A percentile compares a stretch with the other conserved stretches of the same genome.
Evolutionary conservation across 2,329 filamentous ascomycete species (phyloP).

Genomic region (Emergomyces orientalis): DNA sequence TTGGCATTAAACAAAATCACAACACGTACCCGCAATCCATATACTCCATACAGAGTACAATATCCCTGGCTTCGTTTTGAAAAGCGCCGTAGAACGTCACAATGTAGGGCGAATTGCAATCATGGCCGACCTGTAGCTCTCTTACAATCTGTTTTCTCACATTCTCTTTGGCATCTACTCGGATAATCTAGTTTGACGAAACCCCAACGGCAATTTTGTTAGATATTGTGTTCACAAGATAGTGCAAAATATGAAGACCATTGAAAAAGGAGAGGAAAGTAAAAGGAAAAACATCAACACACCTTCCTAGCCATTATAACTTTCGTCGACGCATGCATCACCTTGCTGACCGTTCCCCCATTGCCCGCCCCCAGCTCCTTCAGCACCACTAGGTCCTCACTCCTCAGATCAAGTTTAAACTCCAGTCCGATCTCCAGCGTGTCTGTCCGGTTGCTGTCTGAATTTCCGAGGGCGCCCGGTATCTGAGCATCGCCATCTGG

Average conservation of each 20-base stretch:
- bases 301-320: slow-evolving; percentile 98
- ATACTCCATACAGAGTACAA: slow-evolving; percentile 99
- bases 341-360: slow-evolving; percentile 96
- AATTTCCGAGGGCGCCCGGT: slow-evolving; percentile 50
- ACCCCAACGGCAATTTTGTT: not conserved
- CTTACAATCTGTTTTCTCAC: slow-evolving; percentile 94
- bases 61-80: slow-evolving; percentile 90
- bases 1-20: not conserved
- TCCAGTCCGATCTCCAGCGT: slow-evolving; percentile 93
- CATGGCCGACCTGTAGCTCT: slow-evolving; percentile 96
- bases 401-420: slow-evolving; percentile 84
- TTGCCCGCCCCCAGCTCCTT: slow-evolving; percentile 95
- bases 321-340: slow-evolving; percentile 86
- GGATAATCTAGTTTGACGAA: slow-evolving; percentile 61
- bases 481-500: slow-evolving; percentile 61
- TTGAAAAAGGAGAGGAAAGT: slow-evolving; percentile 3
- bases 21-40: slow-evolving; percentile 92
- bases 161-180: slow-evolving; percentile 95
- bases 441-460: slow-evolving; percentile 52
- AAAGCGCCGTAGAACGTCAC: slow-evolving; percentile 98
- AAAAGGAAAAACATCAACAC: slow-evolving; percentile 14
- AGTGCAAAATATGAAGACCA: not conserved
- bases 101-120: slow-evolving; percentile 93
- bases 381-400: slow-evolving; percentile 83
- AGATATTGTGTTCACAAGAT: not conserved